Evolutionary conservation across 495 filamentous ascomycete genomes (phyloP).

Genomic region (Corynascus novoguineensis): DNA sequence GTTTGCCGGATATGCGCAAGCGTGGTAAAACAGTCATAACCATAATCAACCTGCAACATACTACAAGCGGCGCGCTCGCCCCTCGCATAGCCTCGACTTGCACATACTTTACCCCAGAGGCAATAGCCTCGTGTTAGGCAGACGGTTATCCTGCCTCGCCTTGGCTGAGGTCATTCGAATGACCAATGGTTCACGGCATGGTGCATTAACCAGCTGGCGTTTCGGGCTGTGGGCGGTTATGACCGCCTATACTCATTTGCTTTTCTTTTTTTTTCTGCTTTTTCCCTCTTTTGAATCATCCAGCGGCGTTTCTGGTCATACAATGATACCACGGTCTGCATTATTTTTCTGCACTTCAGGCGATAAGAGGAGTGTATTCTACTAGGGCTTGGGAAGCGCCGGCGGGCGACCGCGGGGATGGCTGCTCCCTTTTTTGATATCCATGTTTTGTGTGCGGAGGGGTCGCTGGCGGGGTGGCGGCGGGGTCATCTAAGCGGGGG

Average conservation of each 20-base stretch:
- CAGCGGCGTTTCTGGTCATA: slow-evolving; percentile 21
- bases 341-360: neutral
- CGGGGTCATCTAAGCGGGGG: neutral
- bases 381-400: neutral
- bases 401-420: slow-evolving; percentile 6
- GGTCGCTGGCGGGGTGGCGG: neutral
- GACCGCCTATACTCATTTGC: neutral
- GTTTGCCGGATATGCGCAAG: slow-evolving; percentile 47
- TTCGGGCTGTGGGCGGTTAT: slow-evolving; percentile 12
- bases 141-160: slow-evolving; percentile 35
- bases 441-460: neutral
- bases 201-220: slow-evolving; percentile 42
- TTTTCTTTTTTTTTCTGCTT: neutral
- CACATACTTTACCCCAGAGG: slow-evolving; percentile 28
- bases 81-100: too few relatives aligned
- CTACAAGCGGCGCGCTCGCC: too few relatives aligned
- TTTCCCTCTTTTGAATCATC: slow-evolving; percentile 13
- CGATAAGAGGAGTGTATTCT: slow-evolving; percentile 2
- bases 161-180: slow-evolving; percentile 36
- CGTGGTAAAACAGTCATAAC: slow-evolving; percentile 41
- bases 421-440: neutral
- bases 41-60: neutral
- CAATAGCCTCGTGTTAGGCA: slow-evolving; percentile 24
- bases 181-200: slow-evolving; percentile 29
- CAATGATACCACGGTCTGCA: slow-evolving; percentile 28